phyloP scores from a whole-genome alignment of 2,329 filamentous ascomycete genomes.

The Talaromyces sp. region DNA sequence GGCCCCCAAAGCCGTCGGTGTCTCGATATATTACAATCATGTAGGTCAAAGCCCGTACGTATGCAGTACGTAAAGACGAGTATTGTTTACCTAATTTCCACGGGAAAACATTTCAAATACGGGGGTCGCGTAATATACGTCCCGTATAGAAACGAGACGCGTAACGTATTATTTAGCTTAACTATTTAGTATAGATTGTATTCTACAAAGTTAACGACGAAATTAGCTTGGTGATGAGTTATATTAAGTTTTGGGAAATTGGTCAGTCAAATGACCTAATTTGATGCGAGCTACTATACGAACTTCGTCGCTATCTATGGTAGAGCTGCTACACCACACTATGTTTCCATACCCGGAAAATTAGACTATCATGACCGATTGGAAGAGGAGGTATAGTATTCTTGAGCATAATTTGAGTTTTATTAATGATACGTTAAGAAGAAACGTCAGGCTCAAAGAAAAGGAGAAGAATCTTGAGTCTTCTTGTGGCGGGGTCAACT shows the following conservation, averaged over 20 bases:
- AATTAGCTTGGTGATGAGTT: not conserved
- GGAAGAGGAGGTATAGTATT: not conserved
- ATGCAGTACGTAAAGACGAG: not conserved
- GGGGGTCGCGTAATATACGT: not conserved
- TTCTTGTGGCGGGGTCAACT: not conserved
- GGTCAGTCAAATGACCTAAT: not conserved
- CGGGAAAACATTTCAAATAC: not conserved
- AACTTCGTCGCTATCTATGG: not conserved
- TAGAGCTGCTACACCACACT: not conserved
- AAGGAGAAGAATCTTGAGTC: not conserved
- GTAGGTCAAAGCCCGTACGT: not conserved
- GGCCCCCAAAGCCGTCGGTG: not conserved
- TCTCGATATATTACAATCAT: not conserved
- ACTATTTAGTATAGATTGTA: not conserved
- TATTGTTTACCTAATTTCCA: not conserved
- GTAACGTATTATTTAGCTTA: not conserved
- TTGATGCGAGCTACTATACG: not conserved
- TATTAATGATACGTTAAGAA: not conserved
- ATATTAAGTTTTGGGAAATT: not conserved
- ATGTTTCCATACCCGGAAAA: not conserved
- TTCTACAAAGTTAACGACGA: not conserved
- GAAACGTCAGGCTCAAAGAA: not conserved
- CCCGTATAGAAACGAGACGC: not conserved
- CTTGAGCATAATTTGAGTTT: not conserved
- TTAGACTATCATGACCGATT: not conserved